phyloP scores from a whole-genome alignment of 1,284 basidiomycete species.

The Inonotus hispidus region DNA sequence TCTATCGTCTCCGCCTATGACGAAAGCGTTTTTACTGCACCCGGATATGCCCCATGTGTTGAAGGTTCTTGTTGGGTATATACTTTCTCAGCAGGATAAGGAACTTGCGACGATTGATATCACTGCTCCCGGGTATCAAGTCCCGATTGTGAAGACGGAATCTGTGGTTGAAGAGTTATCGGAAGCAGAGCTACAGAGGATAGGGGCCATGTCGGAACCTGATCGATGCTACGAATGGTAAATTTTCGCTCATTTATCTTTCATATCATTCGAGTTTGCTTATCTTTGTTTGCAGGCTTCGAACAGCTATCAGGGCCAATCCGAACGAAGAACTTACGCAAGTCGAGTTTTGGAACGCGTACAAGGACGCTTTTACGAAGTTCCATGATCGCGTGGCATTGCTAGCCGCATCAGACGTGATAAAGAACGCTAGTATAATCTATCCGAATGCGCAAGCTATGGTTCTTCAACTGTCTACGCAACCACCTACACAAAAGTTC shows the following conservation, averaged over 20 bases:
- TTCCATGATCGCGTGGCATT: conserved; percentile 50
- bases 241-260: conserved; percentile 20
- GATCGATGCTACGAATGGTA: conserved; percentile 77
- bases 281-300: conserved; percentile 60
- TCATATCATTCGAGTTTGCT: conserved; percentile 4
- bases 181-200: conserved; percentile 55
- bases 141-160: conserved; percentile 41
- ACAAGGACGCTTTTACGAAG: conserved; percentile 66
- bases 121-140: conserved; percentile 49
- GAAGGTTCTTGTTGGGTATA: conserved; percentile 57
- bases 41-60: conserved; percentile 62
- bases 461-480: conserved; percentile 65
- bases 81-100: conserved; percentile 65
- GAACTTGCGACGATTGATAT: conserved; percentile 59
- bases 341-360: conserved; percentile 86
- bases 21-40: conserved; percentile 69
- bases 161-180: conserved; percentile 57
- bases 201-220: conserved; percentile 60
- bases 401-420: conserved; percentile 79
- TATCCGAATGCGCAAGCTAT: conserved; percentile 80
- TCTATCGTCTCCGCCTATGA: conserved; percentile 66
- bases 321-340: conserved; percentile 76
- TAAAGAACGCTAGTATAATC: conserved; percentile 76
- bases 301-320: conserved; percentile 65
- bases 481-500: conserved; percentile 63